Evolutionary conservation across 306 rosid genomes (phyloP).

Genomic region (Corylus avellana): DNA sequence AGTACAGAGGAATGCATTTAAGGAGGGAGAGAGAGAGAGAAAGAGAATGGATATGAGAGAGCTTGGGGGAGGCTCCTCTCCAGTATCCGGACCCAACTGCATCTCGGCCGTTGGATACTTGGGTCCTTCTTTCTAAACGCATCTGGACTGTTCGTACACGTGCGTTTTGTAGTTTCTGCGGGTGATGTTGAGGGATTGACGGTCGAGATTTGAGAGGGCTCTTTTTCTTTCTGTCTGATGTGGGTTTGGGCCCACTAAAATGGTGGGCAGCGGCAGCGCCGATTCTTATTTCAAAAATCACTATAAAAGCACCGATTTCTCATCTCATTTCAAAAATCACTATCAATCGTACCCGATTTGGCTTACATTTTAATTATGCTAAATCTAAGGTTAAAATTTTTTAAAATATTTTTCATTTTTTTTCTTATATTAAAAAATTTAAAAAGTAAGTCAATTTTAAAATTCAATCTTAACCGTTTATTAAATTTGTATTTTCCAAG

Average conservation of each 20-base stretch:
- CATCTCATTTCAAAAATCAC: no score
- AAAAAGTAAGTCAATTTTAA: no score
- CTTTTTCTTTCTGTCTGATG: neutral
- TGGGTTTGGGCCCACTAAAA: neutral
- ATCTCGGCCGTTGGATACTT: constrained; percentile 14
- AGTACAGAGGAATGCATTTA: constrained; percentile 24
- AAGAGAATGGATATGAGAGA: neutral
- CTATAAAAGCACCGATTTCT: neutral
- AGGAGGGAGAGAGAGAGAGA: neutral
- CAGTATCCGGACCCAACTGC: neutral
- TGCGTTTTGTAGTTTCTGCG: no score
- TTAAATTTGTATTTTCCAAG: no score
- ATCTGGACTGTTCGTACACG: constrained; percentile 3
- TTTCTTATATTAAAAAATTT: no score
- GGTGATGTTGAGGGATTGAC: neutral
- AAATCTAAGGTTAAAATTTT: no score
- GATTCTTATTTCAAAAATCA: neutral
- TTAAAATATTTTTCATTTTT: no score
- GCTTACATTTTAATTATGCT: no score
- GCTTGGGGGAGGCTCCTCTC: constrained; percentile 7
- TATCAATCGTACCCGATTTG: no score
- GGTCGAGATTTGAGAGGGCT: constrained; percentile 4
- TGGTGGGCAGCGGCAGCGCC: neutral
- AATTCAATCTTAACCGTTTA: no score
- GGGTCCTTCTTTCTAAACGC: neutral